These are phyloP conservation scores for Priceomyces medius DNA, from an alignment of 805 yeast genomes.

Conservation along the genomic window DNA sequence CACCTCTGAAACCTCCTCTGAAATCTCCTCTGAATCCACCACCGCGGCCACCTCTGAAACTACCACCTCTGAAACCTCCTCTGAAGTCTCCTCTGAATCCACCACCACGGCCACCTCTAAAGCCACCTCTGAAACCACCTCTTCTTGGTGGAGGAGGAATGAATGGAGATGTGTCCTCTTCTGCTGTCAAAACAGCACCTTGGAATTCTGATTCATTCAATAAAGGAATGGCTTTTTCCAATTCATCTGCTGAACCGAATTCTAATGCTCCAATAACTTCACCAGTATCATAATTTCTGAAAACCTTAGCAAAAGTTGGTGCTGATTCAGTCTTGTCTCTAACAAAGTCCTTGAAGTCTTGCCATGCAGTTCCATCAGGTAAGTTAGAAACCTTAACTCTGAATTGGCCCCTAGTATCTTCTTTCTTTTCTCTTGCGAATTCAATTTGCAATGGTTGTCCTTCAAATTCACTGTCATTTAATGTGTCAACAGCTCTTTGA, in stretches of 20 bases:
- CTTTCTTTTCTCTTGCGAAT: constrained; percentile 55
- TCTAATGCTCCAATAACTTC: constrained; percentile 53
- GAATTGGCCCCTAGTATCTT: constrained; percentile 66
- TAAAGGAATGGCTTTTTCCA: constrained; percentile 70
- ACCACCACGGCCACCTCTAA: constrained; percentile 30
- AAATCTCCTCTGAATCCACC: constrained; percentile 21
- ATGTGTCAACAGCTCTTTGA: constrained; percentile 46
- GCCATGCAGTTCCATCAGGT: constrained; percentile 82
- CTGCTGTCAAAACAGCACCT: constrained; percentile 69
- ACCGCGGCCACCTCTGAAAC: constrained; percentile 37
- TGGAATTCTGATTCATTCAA: constrained; percentile 70
- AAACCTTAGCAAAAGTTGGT: constrained; percentile 59
- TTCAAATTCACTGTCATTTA: constrained; percentile 45
- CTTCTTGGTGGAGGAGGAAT: constrained; percentile 51
- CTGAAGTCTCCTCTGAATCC: constrained; percentile 29
- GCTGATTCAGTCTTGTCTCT: constrained; percentile 66
- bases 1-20: constrained; percentile 38
- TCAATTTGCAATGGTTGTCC: constrained; percentile 53
- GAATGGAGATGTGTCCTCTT: constrained; percentile 70
- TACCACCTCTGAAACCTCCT: constrained; percentile 37
- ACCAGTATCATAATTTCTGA: constrained; percentile 47
- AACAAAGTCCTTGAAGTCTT: constrained; percentile 86
- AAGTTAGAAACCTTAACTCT: constrained; percentile 68
- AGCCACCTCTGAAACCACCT: constrained; percentile 35
- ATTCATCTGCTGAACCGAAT: constrained; percentile 65